Evolutionary conservation across 1,284 basidiomycete species (phyloP).

Genomic region (Tilletia caries): DNA sequence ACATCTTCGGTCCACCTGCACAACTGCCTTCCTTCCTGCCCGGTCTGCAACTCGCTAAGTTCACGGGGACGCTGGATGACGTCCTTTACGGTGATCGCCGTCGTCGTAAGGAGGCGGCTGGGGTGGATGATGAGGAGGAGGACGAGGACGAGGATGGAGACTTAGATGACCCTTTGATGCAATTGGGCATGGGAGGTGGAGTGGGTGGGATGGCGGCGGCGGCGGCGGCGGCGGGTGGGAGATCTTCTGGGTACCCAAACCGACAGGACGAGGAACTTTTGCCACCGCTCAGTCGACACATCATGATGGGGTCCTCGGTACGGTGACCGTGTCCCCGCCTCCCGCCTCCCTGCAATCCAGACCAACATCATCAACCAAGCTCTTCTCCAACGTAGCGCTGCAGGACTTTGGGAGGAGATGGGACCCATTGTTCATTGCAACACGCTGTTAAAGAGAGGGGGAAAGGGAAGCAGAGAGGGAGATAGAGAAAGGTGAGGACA

Average conservation of each 20-base stretch:
- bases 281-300: background rate
- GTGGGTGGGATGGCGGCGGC: too few species aligned
- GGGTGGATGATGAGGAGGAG: background rate
- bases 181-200: too few species aligned
- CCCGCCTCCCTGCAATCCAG: too few species aligned
- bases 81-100: background rate
- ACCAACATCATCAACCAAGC: too few species aligned
- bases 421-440: too few species aligned
- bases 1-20: slow-evolving; percentile 69
- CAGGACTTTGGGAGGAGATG: background rate
- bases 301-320: background rate
- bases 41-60: background rate
- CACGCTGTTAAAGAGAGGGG: background rate
- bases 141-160: background rate
- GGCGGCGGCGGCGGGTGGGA: too few species aligned
- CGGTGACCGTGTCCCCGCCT: too few species aligned
- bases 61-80: background rate
- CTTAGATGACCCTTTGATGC: too few species aligned
- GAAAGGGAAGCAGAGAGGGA: background rate
- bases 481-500: background rate
- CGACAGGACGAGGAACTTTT: background rate
- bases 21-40: background rate
- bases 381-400: background rate
- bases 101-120: too few species aligned
- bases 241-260: too few species aligned